phyloP scores from a whole-genome alignment of 495 filamentous ascomycete species.

The Penicillium ucsense region DNA sequence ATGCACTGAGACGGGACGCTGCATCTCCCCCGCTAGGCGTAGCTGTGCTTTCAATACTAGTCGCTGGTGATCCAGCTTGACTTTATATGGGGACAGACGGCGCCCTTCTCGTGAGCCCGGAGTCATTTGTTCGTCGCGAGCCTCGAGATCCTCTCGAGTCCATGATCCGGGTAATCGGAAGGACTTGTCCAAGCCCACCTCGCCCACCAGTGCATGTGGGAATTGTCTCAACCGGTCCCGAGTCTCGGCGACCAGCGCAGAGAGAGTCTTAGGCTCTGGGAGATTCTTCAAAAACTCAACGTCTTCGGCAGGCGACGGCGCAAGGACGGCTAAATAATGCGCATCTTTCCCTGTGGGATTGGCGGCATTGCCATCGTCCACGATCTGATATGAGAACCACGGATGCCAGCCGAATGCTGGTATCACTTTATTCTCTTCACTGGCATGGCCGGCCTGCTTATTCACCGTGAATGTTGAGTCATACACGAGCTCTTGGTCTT shows the following conservation, averaged over 20 bases:
- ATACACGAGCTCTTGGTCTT: constrained; percentile 82
- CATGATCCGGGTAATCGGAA: constrained; percentile 71
- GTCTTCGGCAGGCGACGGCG: constrained; percentile 40
- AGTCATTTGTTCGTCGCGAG: constrained; percentile 48
- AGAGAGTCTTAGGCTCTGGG: constrained; percentile 62
- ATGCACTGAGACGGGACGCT: constrained; percentile 75
- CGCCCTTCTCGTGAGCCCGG: constrained; percentile 78
- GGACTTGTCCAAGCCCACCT: constrained; percentile 77
- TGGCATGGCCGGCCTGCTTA: constrained; percentile 25
- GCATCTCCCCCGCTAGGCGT: constrained; percentile 72
- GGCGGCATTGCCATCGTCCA: constrained; percentile 43
- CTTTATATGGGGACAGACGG: constrained; percentile 60
- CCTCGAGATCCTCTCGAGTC: constrained; percentile 41
- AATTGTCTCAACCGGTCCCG: constrained; percentile 49
- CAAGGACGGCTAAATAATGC: constrained; percentile 67
- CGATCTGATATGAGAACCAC: constrained; percentile 90
- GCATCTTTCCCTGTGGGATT: constrained; percentile 32
- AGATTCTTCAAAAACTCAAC: constrained; percentile 53
- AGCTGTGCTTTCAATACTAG: constrained; percentile 71
- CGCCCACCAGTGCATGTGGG: constrained; percentile 69
- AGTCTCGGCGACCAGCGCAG: constrained; percentile 54
- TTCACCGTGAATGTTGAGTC: constrained; percentile 38
- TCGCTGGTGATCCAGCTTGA: constrained; percentile 70
- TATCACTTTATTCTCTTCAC: constrained; percentile 35
- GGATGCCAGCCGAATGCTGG: constrained; percentile 98